A percentile compares a stretch with the other conserved stretches of the same genome.
Evolutionary conservation across 106 monocot genomes (phyloP).

Genomic region (Allium sativum): DNA sequence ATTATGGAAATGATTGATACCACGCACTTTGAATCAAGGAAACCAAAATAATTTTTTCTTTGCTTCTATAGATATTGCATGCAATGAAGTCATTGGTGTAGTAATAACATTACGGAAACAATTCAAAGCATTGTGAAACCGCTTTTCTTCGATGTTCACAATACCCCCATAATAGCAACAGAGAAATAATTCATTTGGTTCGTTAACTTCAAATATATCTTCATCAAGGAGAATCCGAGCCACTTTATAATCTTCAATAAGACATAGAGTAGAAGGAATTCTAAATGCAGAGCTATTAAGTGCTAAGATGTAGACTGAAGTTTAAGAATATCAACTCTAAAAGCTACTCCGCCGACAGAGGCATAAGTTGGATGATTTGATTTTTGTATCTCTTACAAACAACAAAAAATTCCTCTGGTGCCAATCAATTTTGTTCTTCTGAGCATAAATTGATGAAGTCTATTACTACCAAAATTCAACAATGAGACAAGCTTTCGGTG

Average conservation of each 20-base stretch:
- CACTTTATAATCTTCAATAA: slow-evolving; percentile 77
- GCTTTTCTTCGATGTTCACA: slow-evolving; percentile 81
- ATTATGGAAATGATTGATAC: no score
- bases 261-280: slow-evolving; percentile 89
- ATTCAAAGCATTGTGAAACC: slow-evolving; percentile 62
- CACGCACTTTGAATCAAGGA: no score
- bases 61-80: slow-evolving; percentile 87
- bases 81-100: slow-evolving; percentile 83
- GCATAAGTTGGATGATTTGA: slow-evolving; percentile 52
- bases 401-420: slow-evolving; percentile 79
- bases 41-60: no score
- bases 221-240: slow-evolving; percentile 52
- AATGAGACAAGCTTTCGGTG: no score
- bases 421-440: slow-evolving; percentile 62
- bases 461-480: slow-evolving; percentile 26
- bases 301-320: slow-evolving; percentile 65
- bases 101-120: slow-evolving; percentile 88
- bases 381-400: slow-evolving; percentile 86
- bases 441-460: slow-evolving; percentile 67
- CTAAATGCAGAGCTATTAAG: slow-evolving; percentile 73
- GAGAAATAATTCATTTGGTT: slow-evolving; percentile 87
- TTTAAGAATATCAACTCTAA: slow-evolving; percentile 59
- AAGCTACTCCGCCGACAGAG: slow-evolving; percentile 59
- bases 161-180: slow-evolving; percentile 99
- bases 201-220: slow-evolving; percentile 74